A percentile compares a stretch with the other conserved stretches of the same genome.
Evolutionary conservation across 139 green algal genomes (phyloP).

Genomic region (Haematococcus lacustris): DNA sequence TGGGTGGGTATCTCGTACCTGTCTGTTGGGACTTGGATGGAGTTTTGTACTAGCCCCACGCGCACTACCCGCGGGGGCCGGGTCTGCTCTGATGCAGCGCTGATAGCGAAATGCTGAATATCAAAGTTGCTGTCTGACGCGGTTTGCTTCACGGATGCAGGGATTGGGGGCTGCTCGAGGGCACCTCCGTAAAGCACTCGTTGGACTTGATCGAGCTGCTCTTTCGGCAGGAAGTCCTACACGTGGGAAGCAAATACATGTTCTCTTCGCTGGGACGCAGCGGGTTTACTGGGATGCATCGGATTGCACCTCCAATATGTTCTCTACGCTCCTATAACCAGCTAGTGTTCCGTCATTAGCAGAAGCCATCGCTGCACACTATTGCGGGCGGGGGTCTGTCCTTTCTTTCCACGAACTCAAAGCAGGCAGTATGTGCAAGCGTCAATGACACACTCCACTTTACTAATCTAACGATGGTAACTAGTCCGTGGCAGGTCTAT

Average conservation of each 20-base stretch:
- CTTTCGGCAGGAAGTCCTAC: not conserved
- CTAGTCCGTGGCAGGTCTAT: too few species aligned
- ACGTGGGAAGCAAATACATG: not conserved
- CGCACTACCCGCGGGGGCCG: slow-evolving; percentile 59
- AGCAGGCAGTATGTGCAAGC: too few species aligned
- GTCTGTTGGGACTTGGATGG: slow-evolving; percentile 69
- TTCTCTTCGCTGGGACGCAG: not conserved
- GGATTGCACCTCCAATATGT: not conserved
- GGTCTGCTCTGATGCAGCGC: slow-evolving; percentile 73
- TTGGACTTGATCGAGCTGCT: slow-evolving; percentile 54
- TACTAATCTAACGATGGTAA: too few species aligned
- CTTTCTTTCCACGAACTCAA: too few species aligned
- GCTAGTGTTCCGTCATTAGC: not conserved
- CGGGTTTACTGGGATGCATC: not conserved
- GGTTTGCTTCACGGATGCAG: not conserved
- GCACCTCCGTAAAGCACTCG: slow-evolving; percentile 58
- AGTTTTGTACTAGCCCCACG: slow-evolving; percentile 87
- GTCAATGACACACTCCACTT: too few species aligned
- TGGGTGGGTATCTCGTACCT: slow-evolving; percentile 43
- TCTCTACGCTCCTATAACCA: not conserved
- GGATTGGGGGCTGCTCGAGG: not conserved
- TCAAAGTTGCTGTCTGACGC: slow-evolving; percentile 43
- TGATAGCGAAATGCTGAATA: slow-evolving; percentile 68
- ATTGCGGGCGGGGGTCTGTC: too few species aligned
- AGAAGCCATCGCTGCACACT: too few species aligned